These are phyloP conservation scores for Platismatia glauca DNA, from an alignment of 495 filamentous ascomycete genomes.

Conservation along the genomic window DNA sequence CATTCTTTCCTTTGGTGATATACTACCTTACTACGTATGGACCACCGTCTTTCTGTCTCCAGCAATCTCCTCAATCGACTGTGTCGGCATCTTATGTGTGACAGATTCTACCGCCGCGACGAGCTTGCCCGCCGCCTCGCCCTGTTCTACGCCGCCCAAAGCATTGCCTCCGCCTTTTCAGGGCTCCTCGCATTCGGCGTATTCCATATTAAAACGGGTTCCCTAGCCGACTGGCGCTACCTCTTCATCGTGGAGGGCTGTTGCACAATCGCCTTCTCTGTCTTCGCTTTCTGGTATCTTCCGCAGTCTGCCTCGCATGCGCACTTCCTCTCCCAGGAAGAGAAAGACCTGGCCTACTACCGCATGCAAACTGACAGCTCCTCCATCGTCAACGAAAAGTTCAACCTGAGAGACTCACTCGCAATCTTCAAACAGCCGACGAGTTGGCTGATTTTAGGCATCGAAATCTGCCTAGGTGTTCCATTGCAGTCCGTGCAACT, in stretches of 20 bases:
- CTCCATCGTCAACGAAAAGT: conserved; percentile 61
- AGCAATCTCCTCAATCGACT: fast-evolving
- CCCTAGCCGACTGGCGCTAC: conserved; percentile 56
- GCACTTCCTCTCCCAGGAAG: conserved; percentile 51
- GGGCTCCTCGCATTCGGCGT: conserved; percentile 68
- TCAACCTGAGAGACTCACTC: conserved; percentile 55
- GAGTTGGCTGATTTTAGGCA: conserved; percentile 54
- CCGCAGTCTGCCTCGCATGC: conserved; percentile 55
- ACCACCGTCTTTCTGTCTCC: not conserved
- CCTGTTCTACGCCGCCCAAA: conserved; percentile 70
- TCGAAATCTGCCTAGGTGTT: conserved; percentile 69
- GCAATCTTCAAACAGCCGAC: conserved; percentile 54
- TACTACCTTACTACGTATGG: conserved; percentile 43
- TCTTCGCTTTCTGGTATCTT: conserved; percentile 64
- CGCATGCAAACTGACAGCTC: conserved; percentile 69
- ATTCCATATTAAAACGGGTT: conserved; percentile 56
- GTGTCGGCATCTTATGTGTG: conserved; percentile 14
- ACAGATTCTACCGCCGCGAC: conserved; percentile 61
- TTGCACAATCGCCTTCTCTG: conserved; percentile 52
- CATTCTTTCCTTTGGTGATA: conserved; percentile 64
- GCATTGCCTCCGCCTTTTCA: conserved; percentile 64
- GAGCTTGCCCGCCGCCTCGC: conserved; percentile 67
- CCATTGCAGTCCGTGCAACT: conserved; percentile 62
- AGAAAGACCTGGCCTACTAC: conserved; percentile 61
- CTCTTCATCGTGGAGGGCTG: conserved; percentile 69